Evolutionary conservation across 192 early-diverging fungal species (phyloP), one percentile per base, ranked within the genome.

Genomic region (Coemansia sp.): DNA sequence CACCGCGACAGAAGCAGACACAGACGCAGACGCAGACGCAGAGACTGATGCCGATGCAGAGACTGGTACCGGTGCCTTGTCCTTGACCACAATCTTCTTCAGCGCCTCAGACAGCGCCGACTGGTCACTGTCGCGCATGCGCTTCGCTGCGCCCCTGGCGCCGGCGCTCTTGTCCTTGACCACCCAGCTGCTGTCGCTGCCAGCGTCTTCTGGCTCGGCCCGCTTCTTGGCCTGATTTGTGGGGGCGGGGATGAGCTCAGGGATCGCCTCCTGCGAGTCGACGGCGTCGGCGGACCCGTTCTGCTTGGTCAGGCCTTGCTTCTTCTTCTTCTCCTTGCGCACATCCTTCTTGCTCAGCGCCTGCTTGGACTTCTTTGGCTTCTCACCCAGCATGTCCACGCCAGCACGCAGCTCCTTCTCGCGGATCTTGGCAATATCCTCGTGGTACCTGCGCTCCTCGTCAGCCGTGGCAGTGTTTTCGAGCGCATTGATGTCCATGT

Each of bases 401-500:
- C 59, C 64, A 5, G 59, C 59, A 9, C 52, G 58, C 64, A 55
- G 57, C 22, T 67, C 59, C 64, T 67, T 62, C 25, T 61, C 64
- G 41, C 52, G 64, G 29, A 67, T 58, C 55, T 59, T 66, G 50
- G 25, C 59, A 45, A 67, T 35, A n/a, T 74, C 71, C 14, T 58
- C 36, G 38, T 63, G 58, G 37, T 47, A 74, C 14, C 26, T 53
- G 30, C 55, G 54, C 48, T 60, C 50, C 24, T 74, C 71, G 2
- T 74, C 71, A 14, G 22, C 55, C 0, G 71, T 67, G 2, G 71
- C 64, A 27, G 39, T 41, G 39, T 50, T 53, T 14, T 45, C 71
- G 29, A 74, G 59, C 13, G 71, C 71, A 22, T 74, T 74, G 26
- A 58, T 43, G 28, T 74, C 71, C 17, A 74, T 27, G n/a, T 55